These are phyloP conservation scores for Naumovozyma dairenensis DNA, from an alignment of 805 yeast species.

Conservation along the genomic window DNA sequence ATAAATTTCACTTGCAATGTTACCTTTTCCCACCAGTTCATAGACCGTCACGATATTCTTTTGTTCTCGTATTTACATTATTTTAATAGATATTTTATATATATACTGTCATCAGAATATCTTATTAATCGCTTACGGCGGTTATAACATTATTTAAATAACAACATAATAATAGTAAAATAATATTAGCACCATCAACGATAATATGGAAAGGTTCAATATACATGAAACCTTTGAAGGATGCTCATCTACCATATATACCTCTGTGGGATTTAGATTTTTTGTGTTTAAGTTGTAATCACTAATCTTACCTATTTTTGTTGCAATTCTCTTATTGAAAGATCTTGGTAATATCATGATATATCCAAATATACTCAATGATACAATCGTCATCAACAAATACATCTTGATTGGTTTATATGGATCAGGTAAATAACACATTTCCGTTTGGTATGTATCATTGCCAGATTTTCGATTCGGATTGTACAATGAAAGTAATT, in stretches of 20 bases:
- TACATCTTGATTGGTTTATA: slow-evolving; percentile 35
- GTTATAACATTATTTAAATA: too few species aligned
- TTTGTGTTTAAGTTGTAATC: neutral
- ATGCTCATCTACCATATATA: neutral
- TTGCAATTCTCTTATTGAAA: slow-evolving; percentile 14
- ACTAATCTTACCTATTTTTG: slow-evolving; percentile 5
- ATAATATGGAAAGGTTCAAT: neutral
- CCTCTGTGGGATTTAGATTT: neutral
- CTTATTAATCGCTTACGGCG: too few species aligned
- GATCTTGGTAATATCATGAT: slow-evolving; percentile 23
- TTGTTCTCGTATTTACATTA: too few species aligned
- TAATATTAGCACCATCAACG: neutral
- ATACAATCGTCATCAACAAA: slow-evolving; percentile 15
- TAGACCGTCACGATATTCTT: too few species aligned
- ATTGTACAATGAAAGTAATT: slow-evolving; percentile 58
- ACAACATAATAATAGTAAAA: slow-evolving; percentile 4
- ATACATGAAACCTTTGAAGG: neutral
- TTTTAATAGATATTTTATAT: too few species aligned
- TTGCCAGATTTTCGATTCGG: slow-evolving; percentile 23
- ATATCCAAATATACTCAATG: slow-evolving; percentile 12
- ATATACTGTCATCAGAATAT: too few species aligned
- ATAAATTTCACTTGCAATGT: too few species aligned
- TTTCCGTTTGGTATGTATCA: slow-evolving; percentile 30
- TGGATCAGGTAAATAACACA: slow-evolving; percentile 52
- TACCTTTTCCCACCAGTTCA: too few species aligned